A percentile compares a stretch with the other conserved stretches of the same genome.
Conservation (phyloP, 2,329 filamentous ascomycete species). For the Plenodomus biglobosus region DNA sequence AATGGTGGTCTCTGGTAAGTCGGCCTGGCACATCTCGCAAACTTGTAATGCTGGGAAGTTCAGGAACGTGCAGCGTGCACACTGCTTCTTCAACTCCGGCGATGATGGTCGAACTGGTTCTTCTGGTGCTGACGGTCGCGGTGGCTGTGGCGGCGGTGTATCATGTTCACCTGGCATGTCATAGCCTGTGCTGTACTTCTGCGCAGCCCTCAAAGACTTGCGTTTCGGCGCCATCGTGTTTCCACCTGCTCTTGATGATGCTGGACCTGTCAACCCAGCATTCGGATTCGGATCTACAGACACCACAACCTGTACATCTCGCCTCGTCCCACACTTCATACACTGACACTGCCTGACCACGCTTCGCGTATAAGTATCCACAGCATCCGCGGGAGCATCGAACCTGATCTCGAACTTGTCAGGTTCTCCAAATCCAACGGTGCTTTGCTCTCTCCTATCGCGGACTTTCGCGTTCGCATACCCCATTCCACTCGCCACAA, state of each 20-base stretch:
- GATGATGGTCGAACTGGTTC: constrained; percentile 20
- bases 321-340: constrained; percentile 39
- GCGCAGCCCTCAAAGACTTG: constrained; percentile 18
- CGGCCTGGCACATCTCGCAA: constrained; percentile 40
- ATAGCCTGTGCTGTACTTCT: constrained; percentile 33
- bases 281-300: constrained; percentile 36
- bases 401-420: constrained; percentile 40
- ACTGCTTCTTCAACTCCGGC: constrained; percentile 38
- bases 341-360: constrained; percentile 39
- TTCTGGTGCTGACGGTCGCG: constrained; percentile 15
- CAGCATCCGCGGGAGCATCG: constrained; percentile 32
- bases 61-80: constrained; percentile 40
- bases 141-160: constrained; percentile 18
- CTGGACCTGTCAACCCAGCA: constrained; percentile 8
- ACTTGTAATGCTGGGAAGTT: constrained; percentile 34
- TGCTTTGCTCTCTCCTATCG: constrained; percentile 16
- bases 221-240: constrained; percentile 15
- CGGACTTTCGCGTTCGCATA: constrained; percentile 28
- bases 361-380: constrained; percentile 36
- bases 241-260: constrained; percentile 9
- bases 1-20: constrained; percentile 27
- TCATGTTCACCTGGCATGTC: constrained; percentile 25
- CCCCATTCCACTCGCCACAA: constrained; percentile 35
- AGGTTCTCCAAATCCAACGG: constrained; percentile 31
- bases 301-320: constrained; percentile 39